Evolutionary conservation across 2,329 filamentous ascomycete species (phyloP), one percentile per base, ranked within the genome.

Genomic region (Exophiala spinifera): DNA sequence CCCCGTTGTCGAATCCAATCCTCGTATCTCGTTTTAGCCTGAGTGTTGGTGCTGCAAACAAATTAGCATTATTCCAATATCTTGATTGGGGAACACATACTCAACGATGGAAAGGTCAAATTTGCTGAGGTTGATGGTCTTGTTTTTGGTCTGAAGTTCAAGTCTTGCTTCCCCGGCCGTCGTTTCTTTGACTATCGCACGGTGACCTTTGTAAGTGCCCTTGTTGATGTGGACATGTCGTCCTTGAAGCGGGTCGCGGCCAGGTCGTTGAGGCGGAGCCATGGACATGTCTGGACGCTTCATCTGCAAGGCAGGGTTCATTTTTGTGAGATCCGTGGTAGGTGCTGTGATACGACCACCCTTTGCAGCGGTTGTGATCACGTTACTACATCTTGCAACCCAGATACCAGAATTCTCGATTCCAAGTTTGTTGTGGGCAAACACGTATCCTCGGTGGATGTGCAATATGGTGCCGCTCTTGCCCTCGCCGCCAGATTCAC

Each of bases 171-270:
- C 84, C 3, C 83, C 83, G 64, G 95, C 91, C 5, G 89, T 95
- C 1, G 92, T 88, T 68, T 97, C 92, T 69, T 96, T 96, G 64
- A 99, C 91, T 62, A 96, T 95, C 64, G 94, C 94, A 39, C 97
- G 77, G 40, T 96, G 79, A 53, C 92, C 92, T 74, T 99, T 99
- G 77, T 92, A 91, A 19, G 87, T 85, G 23, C 94, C 94, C 67
- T 87, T 90, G 53, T 86, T 84, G 66, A 97, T 88, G 48, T 87
- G 89, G 42, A 97, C 91, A 0, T 91, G 96, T 74, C 96, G 92
- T 40, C 91, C 91, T 60, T 97, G 85, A 23, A 94, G 79, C 51
- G 85, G 84, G 70, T 99, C 94, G 36, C 91, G 84, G 19, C 87
- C 90, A 49, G 84, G 82, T 33, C 74, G 77, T 69, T 86, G 87